Evolutionary conservation across 495 filamentous ascomycete species (phyloP).

Genomic region (Aspergillus nidulans): DNA sequence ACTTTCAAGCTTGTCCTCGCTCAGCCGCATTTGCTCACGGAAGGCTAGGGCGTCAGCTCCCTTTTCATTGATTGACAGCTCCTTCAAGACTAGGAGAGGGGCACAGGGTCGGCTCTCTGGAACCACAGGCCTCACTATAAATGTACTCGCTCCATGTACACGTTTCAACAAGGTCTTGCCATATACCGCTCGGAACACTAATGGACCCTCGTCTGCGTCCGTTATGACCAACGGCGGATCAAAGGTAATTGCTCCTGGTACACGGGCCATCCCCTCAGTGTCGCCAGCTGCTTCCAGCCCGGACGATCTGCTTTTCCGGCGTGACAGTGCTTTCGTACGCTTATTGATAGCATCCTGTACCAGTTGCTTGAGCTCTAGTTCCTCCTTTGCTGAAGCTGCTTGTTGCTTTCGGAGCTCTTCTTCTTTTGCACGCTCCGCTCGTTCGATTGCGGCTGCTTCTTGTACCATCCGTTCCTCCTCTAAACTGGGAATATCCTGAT

Average conservation of each 20-base stretch:
- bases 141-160: constrained; percentile 54
- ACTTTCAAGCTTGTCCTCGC: constrained; percentile 69
- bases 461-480: constrained; percentile 82
- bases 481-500: constrained; percentile 73
- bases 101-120: constrained; percentile 43
- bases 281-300: constrained; percentile 29
- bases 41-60: constrained; percentile 43
- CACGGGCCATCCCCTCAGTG: constrained; percentile 34
- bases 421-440: constrained; percentile 50
- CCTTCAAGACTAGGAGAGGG: constrained; percentile 66
- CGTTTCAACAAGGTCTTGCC: constrained; percentile 56
- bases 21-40: constrained; percentile 51
- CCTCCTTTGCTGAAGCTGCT: constrained; percentile 63
- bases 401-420: constrained; percentile 50
- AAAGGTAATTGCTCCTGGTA: constrained; percentile 55
- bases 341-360: constrained; percentile 68
- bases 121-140: constrained; percentile 62
- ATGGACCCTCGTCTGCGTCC: constrained; percentile 49
- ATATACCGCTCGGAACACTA: constrained; percentile 61
- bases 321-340: constrained; percentile 37
- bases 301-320: constrained; percentile 37
- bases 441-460: constrained; percentile 51
- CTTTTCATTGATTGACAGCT: constrained; percentile 35
- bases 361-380: constrained; percentile 67
- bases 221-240: constrained; percentile 63